Evolutionary conservation across 2,329 filamentous ascomycete genomes (phyloP).

Genomic region (Epicoccum sorghinum): DNA sequence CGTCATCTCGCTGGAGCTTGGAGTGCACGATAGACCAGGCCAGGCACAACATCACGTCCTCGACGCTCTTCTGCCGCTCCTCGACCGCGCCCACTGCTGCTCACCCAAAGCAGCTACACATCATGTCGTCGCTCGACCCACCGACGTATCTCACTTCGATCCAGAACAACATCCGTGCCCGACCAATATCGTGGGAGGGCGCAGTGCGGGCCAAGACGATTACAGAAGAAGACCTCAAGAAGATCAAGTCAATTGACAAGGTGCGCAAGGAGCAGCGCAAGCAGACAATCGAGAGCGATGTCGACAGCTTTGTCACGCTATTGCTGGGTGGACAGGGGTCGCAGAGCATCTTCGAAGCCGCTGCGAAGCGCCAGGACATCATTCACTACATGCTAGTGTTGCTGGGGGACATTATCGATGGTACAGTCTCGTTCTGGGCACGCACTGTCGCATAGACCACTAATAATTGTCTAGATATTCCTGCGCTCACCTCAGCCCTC

Average conservation of each 20-base stretch:
- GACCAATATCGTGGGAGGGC: conserved; percentile 97
- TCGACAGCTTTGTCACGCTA: conserved; percentile 78
- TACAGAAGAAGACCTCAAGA: conserved; percentile 90
- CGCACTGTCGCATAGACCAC: neutral
- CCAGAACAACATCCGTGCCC: conserved; percentile 95
- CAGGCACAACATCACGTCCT: conserved; percentile 36
- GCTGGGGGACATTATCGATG: conserved; percentile 83
- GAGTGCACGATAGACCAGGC: conserved; percentile 32
- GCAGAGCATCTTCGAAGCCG: conserved; percentile 78
- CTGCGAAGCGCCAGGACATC: conserved; percentile 84
- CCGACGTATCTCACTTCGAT: conserved; percentile 86
- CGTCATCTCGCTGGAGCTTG: conserved; percentile 30
- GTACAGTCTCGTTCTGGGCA: conserved; percentile 55
- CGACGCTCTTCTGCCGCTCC: conserved; percentile 18
- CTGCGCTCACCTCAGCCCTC: conserved; percentile 76
- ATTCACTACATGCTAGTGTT: conserved; percentile 94
- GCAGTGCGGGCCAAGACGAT: conserved; percentile 92
- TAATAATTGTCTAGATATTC: conserved; percentile 67
- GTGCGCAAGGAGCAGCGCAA: conserved; percentile 89
- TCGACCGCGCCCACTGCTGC: conserved; percentile 6
- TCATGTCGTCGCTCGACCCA: conserved; percentile 90
- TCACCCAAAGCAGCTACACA: conserved; percentile 17
- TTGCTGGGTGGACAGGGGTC: conserved; percentile 73
- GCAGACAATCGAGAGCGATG: conserved; percentile 78
- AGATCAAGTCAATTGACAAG: conserved; percentile 96